Conservation (phyloP, 768 basidiomycete genomes). For the Tricholoma matsutake region DNA sequence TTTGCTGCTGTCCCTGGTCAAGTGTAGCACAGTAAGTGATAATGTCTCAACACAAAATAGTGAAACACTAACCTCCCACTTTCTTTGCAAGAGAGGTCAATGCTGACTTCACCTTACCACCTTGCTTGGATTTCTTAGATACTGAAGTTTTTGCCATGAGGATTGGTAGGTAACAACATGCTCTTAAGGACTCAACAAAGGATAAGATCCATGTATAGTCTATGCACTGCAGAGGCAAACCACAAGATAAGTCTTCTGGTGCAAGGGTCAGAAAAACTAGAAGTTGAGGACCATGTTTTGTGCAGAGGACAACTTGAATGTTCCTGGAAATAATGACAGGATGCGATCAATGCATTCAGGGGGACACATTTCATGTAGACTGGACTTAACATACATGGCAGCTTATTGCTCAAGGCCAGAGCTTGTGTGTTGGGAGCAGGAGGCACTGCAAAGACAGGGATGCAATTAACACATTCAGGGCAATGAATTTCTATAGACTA, state of each 20-base stretch:
- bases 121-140: neutral
- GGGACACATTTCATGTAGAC: neutral
- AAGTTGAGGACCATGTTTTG: neutral
- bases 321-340: constrained; percentile 1
- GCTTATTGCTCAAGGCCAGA: neutral
- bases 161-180: neutral
- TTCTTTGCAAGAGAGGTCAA: neutral
- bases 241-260: neutral
- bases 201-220: neutral
- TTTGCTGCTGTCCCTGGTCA: neutral
- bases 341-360: neutral
- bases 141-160: neutral
- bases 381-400: neutral
- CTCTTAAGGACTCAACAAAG: neutral
- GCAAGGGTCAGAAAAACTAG: neutral
- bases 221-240: neutral
- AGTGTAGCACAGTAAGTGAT: neutral
- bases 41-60: neutral
- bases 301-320: neutral
- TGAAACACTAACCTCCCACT: neutral
- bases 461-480: neutral
- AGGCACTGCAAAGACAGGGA: neutral
- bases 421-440: neutral
- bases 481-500: neutral
- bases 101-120: neutral